Evolutionary conservation across 1,284 basidiomycete genomes (phyloP).

Genomic region (Ceraceosorus guamensis): DNA sequence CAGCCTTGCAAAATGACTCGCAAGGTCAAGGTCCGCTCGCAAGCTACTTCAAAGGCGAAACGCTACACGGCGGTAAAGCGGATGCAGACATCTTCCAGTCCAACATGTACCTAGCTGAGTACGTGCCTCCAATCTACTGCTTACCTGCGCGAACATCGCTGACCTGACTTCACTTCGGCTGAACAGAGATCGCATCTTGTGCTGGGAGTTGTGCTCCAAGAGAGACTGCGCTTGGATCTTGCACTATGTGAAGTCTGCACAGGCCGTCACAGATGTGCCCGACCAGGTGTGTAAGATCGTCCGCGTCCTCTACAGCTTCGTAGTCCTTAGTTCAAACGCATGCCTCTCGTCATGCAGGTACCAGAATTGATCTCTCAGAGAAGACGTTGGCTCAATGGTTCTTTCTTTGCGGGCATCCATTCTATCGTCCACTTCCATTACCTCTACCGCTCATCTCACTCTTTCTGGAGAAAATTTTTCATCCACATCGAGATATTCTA

Average conservation of each 20-base stretch:
- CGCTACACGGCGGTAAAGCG: slow-evolving; percentile 52
- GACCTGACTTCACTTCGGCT: neutral
- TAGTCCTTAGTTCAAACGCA: neutral
- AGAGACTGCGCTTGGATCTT: slow-evolving; percentile 50
- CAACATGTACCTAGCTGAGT: slow-evolving; percentile 45
- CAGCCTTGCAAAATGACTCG: slow-evolving; percentile 73
- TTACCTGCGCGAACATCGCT: neutral
- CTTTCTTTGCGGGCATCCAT: slow-evolving; percentile 46
- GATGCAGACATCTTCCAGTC: slow-evolving; percentile 44
- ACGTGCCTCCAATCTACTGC: neutral
- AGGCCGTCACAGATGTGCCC: slow-evolving; percentile 44
- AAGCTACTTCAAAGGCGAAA: slow-evolving; percentile 87
- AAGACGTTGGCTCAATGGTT: slow-evolving; percentile 44
- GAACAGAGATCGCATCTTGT: slow-evolving; percentile 34
- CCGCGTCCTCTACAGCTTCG: neutral
- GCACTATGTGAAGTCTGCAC: slow-evolving; percentile 44
- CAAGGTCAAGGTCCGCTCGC: slow-evolving; percentile 77
- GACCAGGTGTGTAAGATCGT: slow-evolving; percentile 10
- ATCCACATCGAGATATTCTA: slow-evolving; percentile 47
- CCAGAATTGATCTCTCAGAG: slow-evolving; percentile 44
- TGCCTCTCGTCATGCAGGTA: slow-evolving; percentile 8
- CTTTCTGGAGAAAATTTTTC: slow-evolving; percentile 33
- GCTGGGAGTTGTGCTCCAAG: slow-evolving; percentile 44
- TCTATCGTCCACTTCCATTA: slow-evolving; percentile 47
- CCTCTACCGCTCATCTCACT: slow-evolving; percentile 45